Conservation (phyloP, 2,329 filamentous ascomycete genomes). For the Diplodia scrobiculata region DNA sequence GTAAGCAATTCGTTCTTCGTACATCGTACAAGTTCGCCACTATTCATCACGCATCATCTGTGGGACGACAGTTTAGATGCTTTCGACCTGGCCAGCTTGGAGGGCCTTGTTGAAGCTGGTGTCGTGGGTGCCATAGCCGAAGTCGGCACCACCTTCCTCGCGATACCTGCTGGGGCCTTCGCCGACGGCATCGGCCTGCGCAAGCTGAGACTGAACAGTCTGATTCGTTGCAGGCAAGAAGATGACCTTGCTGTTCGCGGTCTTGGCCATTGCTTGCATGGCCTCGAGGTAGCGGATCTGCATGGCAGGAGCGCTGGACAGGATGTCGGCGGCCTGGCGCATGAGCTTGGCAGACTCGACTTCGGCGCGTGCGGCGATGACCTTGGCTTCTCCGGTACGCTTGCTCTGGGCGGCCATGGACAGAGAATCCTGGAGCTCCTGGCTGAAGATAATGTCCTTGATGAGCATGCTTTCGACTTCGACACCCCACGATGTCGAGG, state of each 20-base stretch:
- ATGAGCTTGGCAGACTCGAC: slow-evolving; percentile 95
- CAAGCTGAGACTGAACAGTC: slow-evolving; percentile 59
- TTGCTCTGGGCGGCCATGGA: slow-evolving; percentile 99
- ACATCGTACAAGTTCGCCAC: slow-evolving; percentile 10
- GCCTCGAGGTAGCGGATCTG: slow-evolving; percentile 97
- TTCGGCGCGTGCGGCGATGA: slow-evolving; percentile 94
- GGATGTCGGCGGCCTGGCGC: slow-evolving; percentile 86
- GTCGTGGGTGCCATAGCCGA: slow-evolving; percentile 43
- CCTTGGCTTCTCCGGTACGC: slow-evolving; percentile 97
- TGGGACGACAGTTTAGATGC: slow-evolving; percentile 63
- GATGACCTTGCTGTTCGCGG: slow-evolving; percentile 83
- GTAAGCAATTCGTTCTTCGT: slow-evolving; percentile 13
- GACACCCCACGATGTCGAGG: slow-evolving; percentile 90
- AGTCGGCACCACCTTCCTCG: slow-evolving; percentile 37
- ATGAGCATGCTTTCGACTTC: slow-evolving; percentile 98
- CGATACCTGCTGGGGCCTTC: slow-evolving; percentile 59
- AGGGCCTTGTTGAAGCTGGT: slow-evolving; percentile 75
- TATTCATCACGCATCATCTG: background rate
- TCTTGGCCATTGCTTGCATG: slow-evolving; percentile 98
- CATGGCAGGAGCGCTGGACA: slow-evolving; percentile 92
- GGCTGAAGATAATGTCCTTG: slow-evolving; percentile 97
- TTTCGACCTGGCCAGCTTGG: slow-evolving; percentile 79
- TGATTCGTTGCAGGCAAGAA: slow-evolving; percentile 70
- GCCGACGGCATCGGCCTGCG: slow-evolving; percentile 51
- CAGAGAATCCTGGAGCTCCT: slow-evolving; percentile 91